These are phyloP conservation scores for Diospyros kaki DNA, from an alignment of 148 eudicot species.

Conservation along the genomic window DNA sequence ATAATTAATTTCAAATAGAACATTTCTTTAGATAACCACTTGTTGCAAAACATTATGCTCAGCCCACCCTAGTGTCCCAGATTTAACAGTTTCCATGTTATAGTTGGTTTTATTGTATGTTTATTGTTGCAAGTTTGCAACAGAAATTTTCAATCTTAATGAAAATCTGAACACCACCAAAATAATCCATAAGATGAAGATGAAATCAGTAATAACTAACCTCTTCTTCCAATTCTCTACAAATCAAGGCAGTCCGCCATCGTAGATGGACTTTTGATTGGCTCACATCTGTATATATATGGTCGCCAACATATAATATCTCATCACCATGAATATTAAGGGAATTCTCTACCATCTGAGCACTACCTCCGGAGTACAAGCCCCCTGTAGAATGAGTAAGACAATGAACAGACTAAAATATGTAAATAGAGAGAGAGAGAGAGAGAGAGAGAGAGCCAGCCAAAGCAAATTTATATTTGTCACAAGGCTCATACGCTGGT, in stretches of 20 bases:
- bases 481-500: background rate
- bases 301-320: slow-evolving; percentile 94
- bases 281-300: slow-evolving; percentile 98
- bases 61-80: background rate
- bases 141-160: background rate
- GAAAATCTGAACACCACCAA: slow-evolving; percentile 1
- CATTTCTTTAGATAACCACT: background rate
- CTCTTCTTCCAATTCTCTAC: slow-evolving; percentile 95
- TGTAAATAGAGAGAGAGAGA: background rate
- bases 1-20: background rate
- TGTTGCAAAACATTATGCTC: background rate
- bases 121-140: background rate
- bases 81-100: background rate
- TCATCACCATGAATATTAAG: slow-evolving; percentile 91
- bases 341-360: slow-evolving; percentile 95
- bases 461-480: background rate
- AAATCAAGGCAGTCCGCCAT: slow-evolving; percentile 95
- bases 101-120: background rate
- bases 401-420: background rate
- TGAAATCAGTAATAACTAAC: slow-evolving; percentile 26
- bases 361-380: slow-evolving; percentile 95
- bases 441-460: background rate
- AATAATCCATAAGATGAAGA: background rate
- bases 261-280: slow-evolving; percentile 90
- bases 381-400: slow-evolving; percentile 53